Evolutionary conservation across 805 yeast genomes (phyloP).

Genomic region (Saccharomyces paradoxus): DNA sequence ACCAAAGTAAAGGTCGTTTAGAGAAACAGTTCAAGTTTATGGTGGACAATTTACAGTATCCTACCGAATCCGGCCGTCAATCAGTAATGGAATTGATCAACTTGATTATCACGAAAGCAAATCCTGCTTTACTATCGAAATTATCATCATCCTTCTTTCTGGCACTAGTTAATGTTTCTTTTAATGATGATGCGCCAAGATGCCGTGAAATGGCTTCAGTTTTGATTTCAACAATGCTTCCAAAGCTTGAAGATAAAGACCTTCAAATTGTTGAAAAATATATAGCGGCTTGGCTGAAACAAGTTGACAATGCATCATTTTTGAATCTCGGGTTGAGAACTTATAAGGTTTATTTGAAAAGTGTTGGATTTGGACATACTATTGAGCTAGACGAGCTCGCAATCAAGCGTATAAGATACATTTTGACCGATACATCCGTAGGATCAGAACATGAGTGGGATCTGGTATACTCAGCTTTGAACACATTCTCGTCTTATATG

Average conservation of each 20-base stretch:
- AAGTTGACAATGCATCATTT: slow-evolving; percentile 43
- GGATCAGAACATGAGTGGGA: slow-evolving; percentile 64
- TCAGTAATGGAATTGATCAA: slow-evolving; percentile 85
- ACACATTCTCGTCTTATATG: slow-evolving; percentile 39
- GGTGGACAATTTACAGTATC: slow-evolving; percentile 73
- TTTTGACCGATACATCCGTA: slow-evolving; percentile 30
- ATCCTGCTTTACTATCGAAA: slow-evolving; percentile 47
- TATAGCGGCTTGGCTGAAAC: slow-evolving; percentile 55
- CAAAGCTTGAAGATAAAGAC: slow-evolving; percentile 36
- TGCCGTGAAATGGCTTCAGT: slow-evolving; percentile 80
- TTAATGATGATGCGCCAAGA: slow-evolving; percentile 65
- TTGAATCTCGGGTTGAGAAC: slow-evolving; percentile 67
- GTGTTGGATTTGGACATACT: slow-evolving; percentile 37
- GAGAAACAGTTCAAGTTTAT: slow-evolving; percentile 77
- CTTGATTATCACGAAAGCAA: slow-evolving; percentile 57
- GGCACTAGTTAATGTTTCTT: slow-evolving; percentile 66
- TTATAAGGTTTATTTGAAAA: slow-evolving; percentile 51
- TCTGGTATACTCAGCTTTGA: slow-evolving; percentile 57
- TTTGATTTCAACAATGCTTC: slow-evolving; percentile 48
- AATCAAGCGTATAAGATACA: slow-evolving; percentile 28
- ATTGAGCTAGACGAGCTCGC: slow-evolving; percentile 36
- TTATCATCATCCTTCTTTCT: slow-evolving; percentile 74
- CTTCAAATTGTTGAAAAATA: slow-evolving; percentile 31
- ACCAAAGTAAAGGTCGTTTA: slow-evolving; percentile 79
- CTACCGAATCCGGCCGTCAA: slow-evolving; percentile 77